Evolutionary conservation across 129 eudicot species (phyloP).

Genomic region (Centella asiatica): DNA sequence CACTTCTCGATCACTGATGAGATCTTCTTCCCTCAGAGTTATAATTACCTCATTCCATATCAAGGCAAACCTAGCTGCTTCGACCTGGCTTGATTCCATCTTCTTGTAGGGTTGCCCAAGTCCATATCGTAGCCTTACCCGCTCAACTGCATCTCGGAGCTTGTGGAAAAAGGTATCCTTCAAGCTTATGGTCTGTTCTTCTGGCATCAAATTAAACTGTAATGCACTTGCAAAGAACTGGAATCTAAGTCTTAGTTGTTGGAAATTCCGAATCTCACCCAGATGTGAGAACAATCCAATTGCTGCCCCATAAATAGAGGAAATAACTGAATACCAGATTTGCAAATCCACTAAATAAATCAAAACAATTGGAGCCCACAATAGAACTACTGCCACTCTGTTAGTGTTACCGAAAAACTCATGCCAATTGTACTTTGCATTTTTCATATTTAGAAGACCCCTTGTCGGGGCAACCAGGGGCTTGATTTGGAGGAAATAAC

Average conservation of each 20-base stretch:
- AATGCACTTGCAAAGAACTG: slow-evolving; percentile 90
- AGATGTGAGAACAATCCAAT: slow-evolving; percentile 74
- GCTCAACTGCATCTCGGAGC: slow-evolving; percentile 53
- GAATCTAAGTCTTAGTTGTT: slow-evolving; percentile 76
- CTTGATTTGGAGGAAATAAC: slow-evolving; percentile 71
- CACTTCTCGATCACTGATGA: slow-evolving; percentile 61
- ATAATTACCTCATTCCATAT: slow-evolving; percentile 80
- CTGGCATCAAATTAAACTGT: slow-evolving; percentile 84
- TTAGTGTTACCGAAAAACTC: slow-evolving; percentile 67
- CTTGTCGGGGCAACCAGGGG: slow-evolving; percentile 78
- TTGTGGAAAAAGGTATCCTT: slow-evolving; percentile 48
- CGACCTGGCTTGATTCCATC: slow-evolving; percentile 74
- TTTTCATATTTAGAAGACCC: slow-evolving; percentile 35
- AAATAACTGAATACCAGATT: slow-evolving; percentile 67
- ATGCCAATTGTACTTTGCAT: slow-evolving; percentile 47
- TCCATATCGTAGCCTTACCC: slow-evolving; percentile 78
- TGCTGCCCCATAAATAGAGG: slow-evolving; percentile 60
- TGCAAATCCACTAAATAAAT: slow-evolving; percentile 80
- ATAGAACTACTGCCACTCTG: slow-evolving; percentile 42
- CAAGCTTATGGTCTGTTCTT: slow-evolving; percentile 37
- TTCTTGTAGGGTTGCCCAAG: slow-evolving; percentile 74
- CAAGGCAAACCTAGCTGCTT: slow-evolving; percentile 75
- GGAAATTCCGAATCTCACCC: slow-evolving; percentile 79
- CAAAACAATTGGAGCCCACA: slow-evolving; percentile 69
- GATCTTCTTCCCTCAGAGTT: slow-evolving; percentile 80